Conservation (phyloP, 495 filamentous ascomycete species). For the Pseudevernia furfuracea region DNA sequence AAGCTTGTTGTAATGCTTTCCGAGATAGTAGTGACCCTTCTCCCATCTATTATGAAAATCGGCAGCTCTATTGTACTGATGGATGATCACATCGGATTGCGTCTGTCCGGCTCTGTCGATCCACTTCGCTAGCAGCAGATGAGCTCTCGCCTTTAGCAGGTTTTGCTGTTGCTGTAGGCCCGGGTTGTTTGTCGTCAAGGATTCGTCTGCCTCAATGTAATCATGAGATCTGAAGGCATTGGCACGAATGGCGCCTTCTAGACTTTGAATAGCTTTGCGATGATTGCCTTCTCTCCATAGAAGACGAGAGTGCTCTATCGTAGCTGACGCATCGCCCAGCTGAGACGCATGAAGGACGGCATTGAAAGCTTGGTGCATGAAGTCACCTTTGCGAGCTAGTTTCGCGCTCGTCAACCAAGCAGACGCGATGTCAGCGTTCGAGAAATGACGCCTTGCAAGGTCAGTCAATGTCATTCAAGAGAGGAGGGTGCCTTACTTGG, state of each 20-base stretch:
- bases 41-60: conserved; percentile 67
- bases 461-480: conserved; percentile 12
- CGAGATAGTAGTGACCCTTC: conserved; percentile 93
- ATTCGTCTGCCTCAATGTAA: conserved; percentile 39
- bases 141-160: conserved; percentile 48
- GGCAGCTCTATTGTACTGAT: conserved; percentile 68
- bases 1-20: conserved; percentile 95
- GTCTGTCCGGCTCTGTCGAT: conserved; percentile 87
- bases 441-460: conserved; percentile 37
- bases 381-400: conserved; percentile 76
- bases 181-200: conserved; percentile 30
- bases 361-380: conserved; percentile 80
- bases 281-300: conserved; percentile 95
- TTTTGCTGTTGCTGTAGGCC: conserved; percentile 38
- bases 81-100: conserved; percentile 64
- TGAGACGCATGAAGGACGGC: conserved; percentile 82
- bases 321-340: conserved; percentile 74
- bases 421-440: conserved; percentile 64
- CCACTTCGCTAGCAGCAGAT: conserved; percentile 92
- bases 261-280: conserved; percentile 84
- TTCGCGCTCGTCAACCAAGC: conserved; percentile 81
- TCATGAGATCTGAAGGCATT: conserved; percentile 55
- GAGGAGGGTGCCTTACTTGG: conserved; percentile 42
- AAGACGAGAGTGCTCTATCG: conserved; percentile 84
- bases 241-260: conserved; percentile 73